phyloP scores from a whole-genome alignment of 345 rosid genomes.

The Brassica rapa region DNA sequence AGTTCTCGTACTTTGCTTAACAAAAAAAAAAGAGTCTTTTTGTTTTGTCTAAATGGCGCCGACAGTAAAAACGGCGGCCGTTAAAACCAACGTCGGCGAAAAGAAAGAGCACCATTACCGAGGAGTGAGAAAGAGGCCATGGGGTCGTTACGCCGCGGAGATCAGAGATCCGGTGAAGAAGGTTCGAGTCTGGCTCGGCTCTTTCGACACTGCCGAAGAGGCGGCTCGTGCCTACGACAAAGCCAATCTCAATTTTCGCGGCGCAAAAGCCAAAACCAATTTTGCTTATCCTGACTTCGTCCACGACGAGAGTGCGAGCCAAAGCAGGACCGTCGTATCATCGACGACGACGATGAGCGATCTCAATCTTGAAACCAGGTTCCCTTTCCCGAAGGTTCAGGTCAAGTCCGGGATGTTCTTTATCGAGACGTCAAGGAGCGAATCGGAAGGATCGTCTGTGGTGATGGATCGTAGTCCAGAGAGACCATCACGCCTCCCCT shows the following conservation, averaged over 20 bases:
- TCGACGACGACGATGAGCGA: constrained; percentile 41
- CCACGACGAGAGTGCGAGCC: constrained; percentile 56
- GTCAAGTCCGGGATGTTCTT: constrained; percentile 22
- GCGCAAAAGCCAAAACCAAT: constrained; percentile 84
- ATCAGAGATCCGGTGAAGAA: constrained; percentile 79
- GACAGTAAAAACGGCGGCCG: constrained; percentile 42
- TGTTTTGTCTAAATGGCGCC: constrained; percentile 49
- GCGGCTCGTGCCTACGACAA: constrained; percentile 82
- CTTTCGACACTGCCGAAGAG: constrained; percentile 74
- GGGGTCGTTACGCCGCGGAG: constrained; percentile 91
- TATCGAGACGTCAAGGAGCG: constrained; percentile 40
- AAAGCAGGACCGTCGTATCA: constrained; percentile 63
- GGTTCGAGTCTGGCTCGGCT: constrained; percentile 84
- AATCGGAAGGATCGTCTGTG: constrained; percentile 59
- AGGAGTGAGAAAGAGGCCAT: constrained; percentile 90
- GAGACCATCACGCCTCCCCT: constrained; percentile 21
- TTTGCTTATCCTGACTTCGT: constrained; percentile 36
- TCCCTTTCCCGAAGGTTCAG: constrained; percentile 40
- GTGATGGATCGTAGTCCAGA: constrained; percentile 42
- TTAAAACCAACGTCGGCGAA: constrained; percentile 33
- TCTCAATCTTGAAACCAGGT: constrained; percentile 45
- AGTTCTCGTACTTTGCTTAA: neutral
- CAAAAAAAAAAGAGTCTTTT: neutral
- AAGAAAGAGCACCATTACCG: constrained; percentile 50
- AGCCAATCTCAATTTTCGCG: constrained; percentile 70